These are phyloP conservation scores for Pythium grandisporangium DNA, from an alignment of 352 stramenopile genomes.

Conservation along the genomic window DNA sequence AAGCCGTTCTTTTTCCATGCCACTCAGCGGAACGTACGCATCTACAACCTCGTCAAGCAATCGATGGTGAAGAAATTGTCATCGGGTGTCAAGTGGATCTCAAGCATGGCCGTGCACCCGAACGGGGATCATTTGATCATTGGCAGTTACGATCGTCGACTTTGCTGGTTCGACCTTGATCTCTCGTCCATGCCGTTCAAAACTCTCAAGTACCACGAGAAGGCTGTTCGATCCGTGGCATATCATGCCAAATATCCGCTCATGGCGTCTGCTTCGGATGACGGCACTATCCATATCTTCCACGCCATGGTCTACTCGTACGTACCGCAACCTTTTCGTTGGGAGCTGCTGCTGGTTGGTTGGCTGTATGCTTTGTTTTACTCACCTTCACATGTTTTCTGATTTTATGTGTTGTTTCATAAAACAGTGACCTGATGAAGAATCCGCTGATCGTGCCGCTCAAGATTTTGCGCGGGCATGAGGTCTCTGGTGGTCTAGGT, in stretches of 20 bases:
- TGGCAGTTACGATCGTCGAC: slow-evolving; percentile 93
- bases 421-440: slow-evolving; percentile 95
- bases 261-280: slow-evolving; percentile 97
- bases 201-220: slow-evolving; percentile 98
- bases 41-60: slow-evolving; percentile 99
- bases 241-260: slow-evolving; percentile 97
- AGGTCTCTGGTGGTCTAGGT: slow-evolving; percentile 91
- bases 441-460: slow-evolving; percentile 99
- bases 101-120: slow-evolving; percentile 96
- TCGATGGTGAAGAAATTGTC: slow-evolving; percentile 97
- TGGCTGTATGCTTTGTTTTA: too few relatives aligned
- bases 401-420: too few relatives aligned
- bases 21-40: slow-evolving; percentile 96
- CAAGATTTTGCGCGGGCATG: slow-evolving; percentile 96
- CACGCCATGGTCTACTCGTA: slow-evolving; percentile 98
- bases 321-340: slow-evolving; percentile 19
- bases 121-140: slow-evolving; percentile 99
- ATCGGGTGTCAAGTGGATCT: slow-evolving; percentile 98
- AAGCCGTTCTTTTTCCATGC: slow-evolving; percentile 99
- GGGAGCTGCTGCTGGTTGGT: too few relatives aligned
- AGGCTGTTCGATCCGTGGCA: slow-evolving; percentile 90
- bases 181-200: slow-evolving; percentile 97
- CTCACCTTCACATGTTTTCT: too few relatives aligned
- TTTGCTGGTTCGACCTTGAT: slow-evolving; percentile 99
- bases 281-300: slow-evolving; percentile 99